A percentile compares a stretch with the other conserved stretches of the same genome.
phyloP scores from a whole-genome alignment of 2,329 filamentous ascomycete genomes.

The Clarireedia monteithiana region DNA sequence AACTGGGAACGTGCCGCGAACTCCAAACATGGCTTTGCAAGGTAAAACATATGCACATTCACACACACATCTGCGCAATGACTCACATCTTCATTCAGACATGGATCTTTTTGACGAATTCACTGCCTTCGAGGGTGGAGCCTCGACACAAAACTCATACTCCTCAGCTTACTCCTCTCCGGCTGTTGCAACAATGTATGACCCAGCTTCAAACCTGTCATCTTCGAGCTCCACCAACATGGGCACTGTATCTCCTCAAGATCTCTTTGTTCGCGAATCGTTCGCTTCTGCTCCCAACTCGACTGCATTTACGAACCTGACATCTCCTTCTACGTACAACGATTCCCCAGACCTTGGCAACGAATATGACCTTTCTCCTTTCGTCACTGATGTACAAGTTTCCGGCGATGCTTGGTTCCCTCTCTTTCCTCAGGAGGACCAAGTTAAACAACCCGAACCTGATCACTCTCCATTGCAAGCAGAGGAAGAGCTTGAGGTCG shows the following conservation, averaged over 20 bases:
- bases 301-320: conserved; percentile 72
- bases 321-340: conserved; percentile 72
- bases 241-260: conserved; percentile 76
- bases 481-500: conserved; percentile 42
- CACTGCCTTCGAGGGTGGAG: conserved; percentile 41
- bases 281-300: conserved; percentile 75
- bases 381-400: conserved; percentile 50
- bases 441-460: conserved; percentile 12
- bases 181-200: conserved; percentile 39
- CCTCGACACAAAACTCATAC: conserved; percentile 23
- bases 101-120: conserved; percentile 50
- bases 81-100: conserved; percentile 36
- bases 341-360: conserved; percentile 68
- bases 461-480: conserved; percentile 20
- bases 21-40: conserved; percentile 46
- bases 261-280: conserved; percentile 63
- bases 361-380: conserved; percentile 70
- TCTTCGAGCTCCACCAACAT: conserved; percentile 43
- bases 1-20: conserved; percentile 41
- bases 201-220: conserved; percentile 35
- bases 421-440: conserved; percentile 54
- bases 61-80: conserved; percentile 17
- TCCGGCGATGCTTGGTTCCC: conserved; percentile 58
- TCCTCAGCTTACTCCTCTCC: conserved; percentile 27
- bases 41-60: conserved; percentile 35